Evolutionary conservation across 768 basidiomycete species (phyloP).

Genomic region (Russula sp.): DNA sequence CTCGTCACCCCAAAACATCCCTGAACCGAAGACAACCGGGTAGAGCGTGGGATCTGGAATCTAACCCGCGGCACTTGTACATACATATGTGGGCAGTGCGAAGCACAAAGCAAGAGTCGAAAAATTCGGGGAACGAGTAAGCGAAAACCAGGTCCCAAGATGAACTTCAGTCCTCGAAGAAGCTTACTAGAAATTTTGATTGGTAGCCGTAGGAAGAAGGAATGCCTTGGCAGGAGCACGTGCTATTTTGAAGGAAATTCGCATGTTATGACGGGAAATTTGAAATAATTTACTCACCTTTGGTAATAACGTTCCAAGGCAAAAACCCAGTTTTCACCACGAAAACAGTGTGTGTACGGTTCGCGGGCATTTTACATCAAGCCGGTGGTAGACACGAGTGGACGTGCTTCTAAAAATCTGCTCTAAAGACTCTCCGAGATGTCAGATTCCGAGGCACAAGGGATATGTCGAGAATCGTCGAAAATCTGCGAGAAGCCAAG

Average conservation of each 20-base stretch:
- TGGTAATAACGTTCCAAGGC: background rate
- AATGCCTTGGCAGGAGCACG: background rate
- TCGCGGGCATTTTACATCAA: conserved; percentile 5
- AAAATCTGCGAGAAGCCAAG: conserved; percentile 14
- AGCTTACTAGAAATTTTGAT: background rate
- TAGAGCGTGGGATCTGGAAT: background rate
- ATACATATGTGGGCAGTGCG: conserved; percentile 10
- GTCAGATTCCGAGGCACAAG: conserved; percentile 17
- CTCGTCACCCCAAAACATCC: background rate
- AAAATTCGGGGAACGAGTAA: background rate
- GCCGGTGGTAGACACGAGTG: background rate
- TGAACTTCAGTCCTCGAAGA: background rate
- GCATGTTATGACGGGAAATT: background rate
- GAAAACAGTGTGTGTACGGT: background rate
- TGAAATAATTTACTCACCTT: background rate
- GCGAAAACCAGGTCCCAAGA: too few relatives aligned
- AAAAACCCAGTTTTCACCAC: background rate
- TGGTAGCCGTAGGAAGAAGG: background rate
- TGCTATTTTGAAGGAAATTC: background rate
- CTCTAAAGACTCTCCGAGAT: background rate
- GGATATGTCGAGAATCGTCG: conserved; percentile 8
- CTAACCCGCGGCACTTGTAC: conserved; percentile 3
- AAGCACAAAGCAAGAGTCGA: background rate
- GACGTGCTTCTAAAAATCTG: background rate
- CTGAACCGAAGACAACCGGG: background rate